Evolutionary conservation across 306 rosid genomes (phyloP), one percentile per base, ranked within the genome.

Genomic region (Gynostemma pentaphyllum): DNA sequence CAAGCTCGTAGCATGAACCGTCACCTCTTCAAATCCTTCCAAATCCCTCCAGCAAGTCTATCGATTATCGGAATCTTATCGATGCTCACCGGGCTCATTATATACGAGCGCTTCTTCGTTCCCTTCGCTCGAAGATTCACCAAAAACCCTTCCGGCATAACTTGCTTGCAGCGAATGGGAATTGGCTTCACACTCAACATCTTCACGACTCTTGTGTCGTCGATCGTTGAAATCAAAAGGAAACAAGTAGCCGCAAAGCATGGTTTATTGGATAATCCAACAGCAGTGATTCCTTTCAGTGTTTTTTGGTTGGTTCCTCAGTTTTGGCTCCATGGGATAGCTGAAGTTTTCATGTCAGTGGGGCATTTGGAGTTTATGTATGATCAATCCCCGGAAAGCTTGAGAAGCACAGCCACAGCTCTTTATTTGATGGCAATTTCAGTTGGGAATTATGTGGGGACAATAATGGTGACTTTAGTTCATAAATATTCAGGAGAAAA

Each of bases 271-370:
- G 92, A 86, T 66, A 29, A 68, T 37, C 86, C 97, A 13, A 79
- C 73, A 44, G 84, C 90, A 0, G 67, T 36, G 7, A 78, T 87
- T 34, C 94, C 90, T 29, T 64, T 87, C 0, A 83, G 87, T 61
- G 88, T 83, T 29, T 90, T 90, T 23, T 87, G 90, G 95, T 54
- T 90, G 74, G 81, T 83, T 10, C 97, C 97, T 11, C 95, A 85
- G 37, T 83, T 66, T 61, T 76, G 74, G 55, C 37, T 90, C 0
- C 85, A 87, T 45, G 94, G 97, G 18, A 16, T 79, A 1, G 88
- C 79, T 8, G 94, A 87, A 23, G 83, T 85, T 19, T 90, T 90
- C 77, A 79, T 73, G 85, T 76, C 82, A 7, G 95, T 85, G 0
- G 95, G 87, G 12, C 97, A 83, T 69, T 71, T 90, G 66, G 95